Evolutionary conservation across 2,329 filamentous ascomycete genomes (phyloP).

Genomic region (Fusarium ambrosium): DNA sequence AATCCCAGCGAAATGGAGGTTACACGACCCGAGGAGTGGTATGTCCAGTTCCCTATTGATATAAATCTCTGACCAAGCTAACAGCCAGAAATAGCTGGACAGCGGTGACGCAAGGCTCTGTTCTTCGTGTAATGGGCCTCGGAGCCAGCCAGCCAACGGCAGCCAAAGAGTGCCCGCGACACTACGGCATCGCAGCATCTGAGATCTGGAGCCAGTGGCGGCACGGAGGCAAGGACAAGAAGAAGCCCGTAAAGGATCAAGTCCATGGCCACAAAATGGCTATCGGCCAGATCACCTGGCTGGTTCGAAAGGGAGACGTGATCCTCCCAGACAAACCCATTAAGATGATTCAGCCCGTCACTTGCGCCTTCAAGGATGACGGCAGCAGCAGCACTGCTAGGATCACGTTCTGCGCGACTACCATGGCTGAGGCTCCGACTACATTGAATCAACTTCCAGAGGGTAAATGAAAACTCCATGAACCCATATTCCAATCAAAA

Average conservation of each 20-base stretch:
- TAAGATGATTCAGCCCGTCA: not conserved
- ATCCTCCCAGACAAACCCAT: not conserved
- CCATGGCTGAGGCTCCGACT: not conserved
- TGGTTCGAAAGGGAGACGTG: not conserved
- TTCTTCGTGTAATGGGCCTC: slow-evolving; percentile 9
- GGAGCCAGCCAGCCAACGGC: not conserved
- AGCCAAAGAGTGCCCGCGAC: not conserved
- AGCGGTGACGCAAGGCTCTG: slow-evolving; percentile 4
- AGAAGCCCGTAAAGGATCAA: not conserved
- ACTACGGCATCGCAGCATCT: slow-evolving; percentile 6
- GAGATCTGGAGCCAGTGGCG: slow-evolving; percentile 7
- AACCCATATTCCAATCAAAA: not conserved
- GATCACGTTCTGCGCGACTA: slow-evolving; percentile 1
- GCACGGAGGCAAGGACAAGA: not conserved
- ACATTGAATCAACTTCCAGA: not conserved
- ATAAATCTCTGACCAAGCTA: not conserved
- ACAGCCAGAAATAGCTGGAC: slow-evolving; percentile 2
- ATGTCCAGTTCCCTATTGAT: not conserved
- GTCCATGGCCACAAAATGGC: not conserved
- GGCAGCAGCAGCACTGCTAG: not conserved
- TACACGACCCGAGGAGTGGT: slow-evolving; percentile 6
- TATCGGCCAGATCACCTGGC: not conserved
- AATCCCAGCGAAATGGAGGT: slow-evolving; percentile 2
- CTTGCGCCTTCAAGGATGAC: not conserved
- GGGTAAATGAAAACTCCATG: not conserved